phyloP scores from a whole-genome alignment of 306 rosid genomes.

The Medicago ruthenica region DNA sequence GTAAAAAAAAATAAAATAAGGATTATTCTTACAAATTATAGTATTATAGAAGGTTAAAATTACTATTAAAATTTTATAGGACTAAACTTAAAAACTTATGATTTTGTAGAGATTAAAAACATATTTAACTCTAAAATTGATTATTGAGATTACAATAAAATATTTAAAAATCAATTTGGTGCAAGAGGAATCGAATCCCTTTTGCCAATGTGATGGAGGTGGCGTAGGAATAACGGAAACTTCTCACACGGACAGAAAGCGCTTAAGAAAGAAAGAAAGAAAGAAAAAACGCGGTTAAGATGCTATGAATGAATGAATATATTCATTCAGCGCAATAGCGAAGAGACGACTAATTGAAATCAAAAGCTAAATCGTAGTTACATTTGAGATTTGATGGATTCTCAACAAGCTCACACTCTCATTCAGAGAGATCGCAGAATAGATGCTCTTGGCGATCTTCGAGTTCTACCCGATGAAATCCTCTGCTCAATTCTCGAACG shows the following conservation, averaged over 20 bases:
- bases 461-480: constrained; percentile 81
- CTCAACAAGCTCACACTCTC: background rate
- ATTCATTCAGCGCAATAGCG: background rate
- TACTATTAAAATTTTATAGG: too few species aligned
- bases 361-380: constrained; percentile 11
- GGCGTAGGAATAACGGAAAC: constrained; percentile 36
- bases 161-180: too few species aligned
- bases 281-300: constrained; percentile 34
- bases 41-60: too few species aligned
- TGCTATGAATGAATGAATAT: background rate
- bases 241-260: constrained; percentile 37
- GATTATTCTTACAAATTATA: too few species aligned
- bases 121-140: too few species aligned
- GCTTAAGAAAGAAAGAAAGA: background rate
- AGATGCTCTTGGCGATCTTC: constrained; percentile 82
- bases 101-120: too few species aligned
- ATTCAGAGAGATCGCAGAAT: constrained; percentile 68
- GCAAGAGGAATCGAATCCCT: background rate
- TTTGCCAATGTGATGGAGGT: background rate
- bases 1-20: too few species aligned
- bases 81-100: too few species aligned
- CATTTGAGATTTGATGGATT: constrained; percentile 50
- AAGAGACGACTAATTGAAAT: background rate
- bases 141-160: too few species aligned
- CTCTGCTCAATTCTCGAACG: constrained; percentile 69